Percentiles rank a stretch among this genome's conserved stretches.
Conservation (phyloP, 768 basidiomycete species). For the Leccinum subgranulosum region DNA sequence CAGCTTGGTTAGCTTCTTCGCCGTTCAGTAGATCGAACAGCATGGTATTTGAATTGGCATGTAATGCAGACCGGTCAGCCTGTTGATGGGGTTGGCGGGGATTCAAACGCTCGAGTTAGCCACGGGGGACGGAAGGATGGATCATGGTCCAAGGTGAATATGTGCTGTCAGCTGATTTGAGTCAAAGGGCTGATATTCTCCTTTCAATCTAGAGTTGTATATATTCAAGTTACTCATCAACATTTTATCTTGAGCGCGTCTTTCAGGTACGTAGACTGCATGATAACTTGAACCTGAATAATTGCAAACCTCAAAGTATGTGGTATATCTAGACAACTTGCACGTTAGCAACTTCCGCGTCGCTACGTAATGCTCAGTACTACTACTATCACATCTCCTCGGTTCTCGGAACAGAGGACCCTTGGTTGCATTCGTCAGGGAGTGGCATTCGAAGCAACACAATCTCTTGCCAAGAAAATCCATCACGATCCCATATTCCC, state of each 20-base stretch:
- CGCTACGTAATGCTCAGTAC: neutral
- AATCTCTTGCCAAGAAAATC: neutral
- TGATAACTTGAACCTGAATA: no score
- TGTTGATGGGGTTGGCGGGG: neutral
- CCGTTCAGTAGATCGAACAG: neutral
- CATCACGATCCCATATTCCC: neutral
- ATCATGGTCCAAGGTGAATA: neutral
- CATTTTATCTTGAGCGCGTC: no score
- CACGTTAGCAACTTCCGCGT: neutral
- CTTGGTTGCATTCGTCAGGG: neutral
- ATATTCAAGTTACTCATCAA: no score
- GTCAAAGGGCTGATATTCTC: no score
- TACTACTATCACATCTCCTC: neutral
- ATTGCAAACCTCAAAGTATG: no score
- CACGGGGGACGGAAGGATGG: neutral
- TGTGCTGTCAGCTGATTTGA: neutral
- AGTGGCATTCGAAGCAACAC: neutral
- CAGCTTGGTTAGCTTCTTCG: neutral
- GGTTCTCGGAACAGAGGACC: neutral
- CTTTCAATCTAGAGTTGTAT: no score
- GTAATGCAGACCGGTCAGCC: neutral
- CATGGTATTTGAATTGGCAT: slow-evolving; percentile 16
- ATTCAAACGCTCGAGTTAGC: neutral
- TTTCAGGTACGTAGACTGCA: no score
- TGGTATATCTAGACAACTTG: no score